A percentile compares a stretch with the other conserved stretches of the same genome.
Conservation (phyloP, 108 stramenopile genomes). For the Epipyxis sp. region DNA sequence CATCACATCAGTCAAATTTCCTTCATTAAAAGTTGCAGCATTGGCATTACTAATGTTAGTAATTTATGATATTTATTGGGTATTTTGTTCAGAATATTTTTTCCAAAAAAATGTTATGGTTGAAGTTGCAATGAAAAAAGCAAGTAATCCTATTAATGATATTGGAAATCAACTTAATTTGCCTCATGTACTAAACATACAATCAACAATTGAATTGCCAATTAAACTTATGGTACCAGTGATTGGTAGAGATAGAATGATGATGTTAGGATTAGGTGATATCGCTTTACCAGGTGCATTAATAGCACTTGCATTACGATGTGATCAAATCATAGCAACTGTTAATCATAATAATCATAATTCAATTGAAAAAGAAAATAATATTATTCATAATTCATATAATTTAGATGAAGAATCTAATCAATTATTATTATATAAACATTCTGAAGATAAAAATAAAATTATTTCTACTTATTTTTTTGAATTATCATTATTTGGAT, state of each 20-base stretch:
- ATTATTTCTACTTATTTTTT: background rate
- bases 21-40: background rate
- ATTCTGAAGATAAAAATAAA: background rate
- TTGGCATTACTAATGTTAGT: background rate
- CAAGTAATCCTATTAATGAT: background rate
- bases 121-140: background rate
- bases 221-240: constrained; percentile 3
- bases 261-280: constrained; percentile 13
- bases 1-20: background rate
- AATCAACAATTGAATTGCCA: background rate
- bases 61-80: background rate
- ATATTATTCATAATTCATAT: background rate
- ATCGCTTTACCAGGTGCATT: constrained; percentile 5
- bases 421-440: background rate
- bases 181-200: background rate
- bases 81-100: constrained; percentile 18
- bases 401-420: background rate
- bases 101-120: constrained; percentile 10
- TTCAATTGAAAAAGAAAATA: background rate
- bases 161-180: background rate
- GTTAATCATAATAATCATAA: background rate
- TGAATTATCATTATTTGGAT: background rate
- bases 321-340: background rate
- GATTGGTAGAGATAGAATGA: background rate
- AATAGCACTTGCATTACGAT: background rate